phyloP scores from a whole-genome alignment of 768 basidiomycete genomes.

The Asterophora lycoperdoides region DNA sequence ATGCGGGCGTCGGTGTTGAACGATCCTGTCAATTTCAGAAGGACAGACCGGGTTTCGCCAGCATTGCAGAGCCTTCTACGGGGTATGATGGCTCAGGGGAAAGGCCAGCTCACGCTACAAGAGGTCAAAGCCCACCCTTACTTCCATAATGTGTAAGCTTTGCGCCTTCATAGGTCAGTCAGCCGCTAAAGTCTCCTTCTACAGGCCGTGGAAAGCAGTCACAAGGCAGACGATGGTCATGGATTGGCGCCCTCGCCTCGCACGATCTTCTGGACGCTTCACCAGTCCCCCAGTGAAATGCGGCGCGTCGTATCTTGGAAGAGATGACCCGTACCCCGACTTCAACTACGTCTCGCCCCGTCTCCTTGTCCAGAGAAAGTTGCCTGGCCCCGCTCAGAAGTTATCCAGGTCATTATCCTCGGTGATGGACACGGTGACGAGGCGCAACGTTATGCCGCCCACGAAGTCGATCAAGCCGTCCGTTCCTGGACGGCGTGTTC shows the following conservation, averaged over 20 bases:
- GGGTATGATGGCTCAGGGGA: constrained; percentile 1
- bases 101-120: background rate
- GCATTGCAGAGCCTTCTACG: constrained; percentile 4
- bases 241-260: too few species aligned
- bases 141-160: constrained; percentile 9
- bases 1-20: background rate
- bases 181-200: background rate
- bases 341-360: too few species aligned
- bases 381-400: background rate
- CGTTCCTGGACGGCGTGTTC: background rate
- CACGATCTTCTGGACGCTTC: too few species aligned
- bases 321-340: too few species aligned
- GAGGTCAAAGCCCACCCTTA: constrained; percentile 8
- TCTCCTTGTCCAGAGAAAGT: background rate
- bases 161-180: background rate
- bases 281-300: too few species aligned
- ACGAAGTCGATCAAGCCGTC: background rate
- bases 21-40: constrained; percentile 2
- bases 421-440: background rate
- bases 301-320: too few species aligned
- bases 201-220: constrained; percentile 2
- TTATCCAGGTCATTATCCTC: background rate
- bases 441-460: background rate
- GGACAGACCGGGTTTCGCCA: constrained; percentile 1
- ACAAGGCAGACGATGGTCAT: background rate